These are phyloP conservation scores for Zoysia pacifica DNA, from an alignment of 176 grass and related monocot species.

Conservation along the genomic window DNA sequence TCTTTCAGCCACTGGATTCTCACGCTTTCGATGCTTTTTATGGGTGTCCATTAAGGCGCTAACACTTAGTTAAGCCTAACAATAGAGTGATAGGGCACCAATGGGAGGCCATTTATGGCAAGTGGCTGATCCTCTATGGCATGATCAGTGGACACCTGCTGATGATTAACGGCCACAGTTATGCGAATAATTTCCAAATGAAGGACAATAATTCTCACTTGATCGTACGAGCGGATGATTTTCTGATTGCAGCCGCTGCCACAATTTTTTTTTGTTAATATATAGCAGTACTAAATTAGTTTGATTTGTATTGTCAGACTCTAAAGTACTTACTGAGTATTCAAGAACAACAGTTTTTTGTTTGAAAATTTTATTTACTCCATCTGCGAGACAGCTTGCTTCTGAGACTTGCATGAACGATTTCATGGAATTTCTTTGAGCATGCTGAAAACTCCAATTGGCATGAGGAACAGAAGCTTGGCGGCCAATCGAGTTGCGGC, in stretches of 20 bases:
- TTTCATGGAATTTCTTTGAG: neutral
- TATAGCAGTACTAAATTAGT: neutral
- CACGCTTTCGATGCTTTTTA: slow-evolving; percentile 42
- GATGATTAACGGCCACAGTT: neutral
- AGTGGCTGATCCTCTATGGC: slow-evolving; percentile 34
- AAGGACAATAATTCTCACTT: slow-evolving; percentile 1
- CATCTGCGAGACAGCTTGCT: neutral
- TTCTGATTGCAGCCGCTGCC: neutral
- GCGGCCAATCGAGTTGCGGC: neutral
- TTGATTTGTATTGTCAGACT: neutral
- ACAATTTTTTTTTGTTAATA: neutral
- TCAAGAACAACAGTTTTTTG: neutral
- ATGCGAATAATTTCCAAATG: neutral
- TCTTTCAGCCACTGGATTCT: slow-evolving; percentile 45
- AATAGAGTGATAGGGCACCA: slow-evolving; percentile 11
- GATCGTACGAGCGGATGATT: neutral
- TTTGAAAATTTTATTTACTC: neutral
- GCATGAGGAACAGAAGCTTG: neutral
- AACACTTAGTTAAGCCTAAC: slow-evolving; percentile 37
- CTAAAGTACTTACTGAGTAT: too few species aligned
- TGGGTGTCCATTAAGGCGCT: slow-evolving; percentile 47
- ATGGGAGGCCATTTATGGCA: slow-evolving; percentile 4
- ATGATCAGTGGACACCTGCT: slow-evolving; percentile 17
- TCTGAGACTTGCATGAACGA: neutral
- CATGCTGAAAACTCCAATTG: neutral